Base-by-base conservation (phyloP, 176 grass and related monocot species). In the Pontederia paniculata region DNA sequence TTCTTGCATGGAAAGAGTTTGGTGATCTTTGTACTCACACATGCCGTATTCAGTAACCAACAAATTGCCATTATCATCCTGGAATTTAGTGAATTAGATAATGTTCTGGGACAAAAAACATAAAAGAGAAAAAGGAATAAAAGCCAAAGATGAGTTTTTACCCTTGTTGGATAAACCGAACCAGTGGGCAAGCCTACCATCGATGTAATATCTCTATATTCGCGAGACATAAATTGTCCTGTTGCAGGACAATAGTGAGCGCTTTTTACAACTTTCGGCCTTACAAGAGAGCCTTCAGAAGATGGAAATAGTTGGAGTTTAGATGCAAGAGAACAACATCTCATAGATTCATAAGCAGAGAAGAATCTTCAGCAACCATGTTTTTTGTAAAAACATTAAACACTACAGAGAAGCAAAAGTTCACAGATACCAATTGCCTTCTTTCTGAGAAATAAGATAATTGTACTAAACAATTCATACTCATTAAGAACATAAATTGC, bases 101-200 rank as follows among this genome's bases (percentile, higher is more conserved):
- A 45, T 68, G 17, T 28, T 73, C 15, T 5, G 28, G 75, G 48
- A 15, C 20, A 25, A 10, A 67, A n/a, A 67, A 25, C 17, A 61
- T 51, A 60, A 9, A 23, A 75, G 18, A 47, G 54, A 15, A 23
- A 45, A 10, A 58, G 48, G 57, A 18, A 17, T 23, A 46, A 58
- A 1, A 22, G 21, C 42, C 7, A 6, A 37, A 37, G 28, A 2
- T 37, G 46, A 54, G 43, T 62, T 25, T 58, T 48, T 88, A 98
- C 93, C 83, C 93, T 91, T 57, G 93, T 98, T 75, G 93, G 93
- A 88, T 98, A 91, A 53, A 91, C 93, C 12, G 93, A 90, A 55
- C 93, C 83, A 31, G 86, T 98, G 42, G 93, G 93, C 68, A 98
- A 81, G 69, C 93, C 93, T 20, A 91, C 74, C 22, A 73, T 84